A percentile compares a stretch with the other conserved stretches of the same genome.
phyloP scores from a whole-genome alignment of 805 yeast species.

The Kodamaea jinghongensis region DNA sequence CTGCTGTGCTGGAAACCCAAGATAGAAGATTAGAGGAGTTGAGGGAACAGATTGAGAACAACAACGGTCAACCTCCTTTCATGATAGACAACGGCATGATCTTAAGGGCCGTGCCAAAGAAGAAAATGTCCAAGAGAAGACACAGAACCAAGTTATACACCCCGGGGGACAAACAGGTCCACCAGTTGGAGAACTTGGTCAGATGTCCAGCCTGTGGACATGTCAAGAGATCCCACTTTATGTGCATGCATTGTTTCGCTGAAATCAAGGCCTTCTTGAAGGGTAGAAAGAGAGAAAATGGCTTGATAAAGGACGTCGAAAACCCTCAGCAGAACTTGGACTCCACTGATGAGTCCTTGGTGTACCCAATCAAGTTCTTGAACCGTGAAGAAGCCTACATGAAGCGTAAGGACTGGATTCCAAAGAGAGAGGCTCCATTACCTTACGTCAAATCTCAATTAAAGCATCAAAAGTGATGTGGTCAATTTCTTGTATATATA shows the following conservation, averaged over 20 bases:
- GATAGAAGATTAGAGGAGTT: conserved; percentile 36
- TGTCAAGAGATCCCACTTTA: conserved; percentile 81
- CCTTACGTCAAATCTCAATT: conserved; percentile 28
- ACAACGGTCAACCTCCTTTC: conserved; percentile 33
- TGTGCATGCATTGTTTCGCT: conserved; percentile 89
- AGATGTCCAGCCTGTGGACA: conserved; percentile 97
- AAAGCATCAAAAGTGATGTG: conserved; percentile 12
- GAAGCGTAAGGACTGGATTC: conserved; percentile 43
- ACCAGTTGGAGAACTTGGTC: conserved; percentile 70
- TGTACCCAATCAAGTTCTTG: conserved; percentile 72
- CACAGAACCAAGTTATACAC: conserved; percentile 81
- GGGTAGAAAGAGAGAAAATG: conserved; percentile 35
- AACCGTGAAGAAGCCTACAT: conserved; percentile 28
- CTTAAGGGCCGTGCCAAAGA: conserved; percentile 87
- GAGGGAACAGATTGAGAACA: conserved; percentile 37
- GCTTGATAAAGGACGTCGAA: conserved; percentile 27
- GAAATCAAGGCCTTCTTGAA: conserved; percentile 79
- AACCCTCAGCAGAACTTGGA: conserved; percentile 45
- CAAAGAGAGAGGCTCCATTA: conserved; percentile 42
- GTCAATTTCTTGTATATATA: background rate
- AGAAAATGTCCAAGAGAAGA: conserved; percentile 83
- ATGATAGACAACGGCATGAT: conserved; percentile 65
- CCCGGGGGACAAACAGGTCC: conserved; percentile 77
- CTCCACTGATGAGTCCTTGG: conserved; percentile 57
- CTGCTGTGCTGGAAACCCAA: conserved; percentile 4